phyloP scores from a whole-genome alignment of 192 early-diverging fungal genomes.

The Jimgerdemannia lactiflua region DNA sequence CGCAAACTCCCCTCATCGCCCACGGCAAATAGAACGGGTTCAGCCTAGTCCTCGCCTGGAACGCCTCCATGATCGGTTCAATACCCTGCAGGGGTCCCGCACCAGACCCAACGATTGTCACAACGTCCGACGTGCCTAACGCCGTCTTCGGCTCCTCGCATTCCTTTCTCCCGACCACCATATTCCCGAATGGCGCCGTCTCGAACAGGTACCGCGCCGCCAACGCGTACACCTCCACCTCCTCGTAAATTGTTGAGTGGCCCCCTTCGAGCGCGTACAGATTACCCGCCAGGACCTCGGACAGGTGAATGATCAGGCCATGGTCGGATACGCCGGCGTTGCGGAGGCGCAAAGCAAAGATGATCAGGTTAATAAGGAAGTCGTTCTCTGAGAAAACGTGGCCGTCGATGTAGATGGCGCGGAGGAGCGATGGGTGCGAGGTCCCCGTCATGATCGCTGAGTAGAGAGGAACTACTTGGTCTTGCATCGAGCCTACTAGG shows the following conservation, averaged over 20 bases:
- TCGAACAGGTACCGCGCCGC: conserved; percentile 48
- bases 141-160: neutral
- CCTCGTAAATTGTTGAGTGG: conserved; percentile 93
- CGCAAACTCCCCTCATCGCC: conserved; percentile 85
- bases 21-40: conserved; percentile 95
- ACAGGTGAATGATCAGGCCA: conserved; percentile 81
- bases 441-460: conserved; percentile 67
- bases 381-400: conserved; percentile 74
- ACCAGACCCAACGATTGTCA: neutral
- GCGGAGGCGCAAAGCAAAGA: conserved; percentile 82
- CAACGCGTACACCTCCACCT: conserved; percentile 77
- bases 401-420: conserved; percentile 89
- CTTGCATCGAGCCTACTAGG: conserved; percentile 86
- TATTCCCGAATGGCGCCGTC: conserved; percentile 35
- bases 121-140: conserved; percentile 15
- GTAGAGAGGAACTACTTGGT: conserved; percentile 94
- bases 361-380: conserved; percentile 85
- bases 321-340: conserved; percentile 89
- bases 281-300: conserved; percentile 83
- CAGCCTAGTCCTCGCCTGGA: conserved; percentile 63
- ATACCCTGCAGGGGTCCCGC: too few species aligned
- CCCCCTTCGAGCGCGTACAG: conserved; percentile 85
- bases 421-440: conserved; percentile 79
- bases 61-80: conserved; percentile 31
- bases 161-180: neutral